Evolutionary conservation across 306 rosid genomes (phyloP).

Genomic region (Castanopsis chinensis): DNA sequence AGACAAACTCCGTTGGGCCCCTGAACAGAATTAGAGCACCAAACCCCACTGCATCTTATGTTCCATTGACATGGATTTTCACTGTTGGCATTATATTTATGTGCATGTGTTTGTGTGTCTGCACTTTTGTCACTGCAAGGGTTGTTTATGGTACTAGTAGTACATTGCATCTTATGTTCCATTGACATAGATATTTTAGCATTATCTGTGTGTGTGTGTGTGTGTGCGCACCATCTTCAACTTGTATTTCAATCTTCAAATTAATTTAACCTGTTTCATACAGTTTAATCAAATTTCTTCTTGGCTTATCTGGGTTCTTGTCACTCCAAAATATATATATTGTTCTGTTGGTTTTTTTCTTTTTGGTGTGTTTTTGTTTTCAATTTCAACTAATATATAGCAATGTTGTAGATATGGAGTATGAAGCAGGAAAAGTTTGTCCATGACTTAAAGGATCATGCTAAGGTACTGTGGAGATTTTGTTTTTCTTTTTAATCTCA

Average conservation of each 20-base stretch:
- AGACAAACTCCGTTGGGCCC: too few species aligned
- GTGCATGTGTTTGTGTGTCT: too few species aligned
- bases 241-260: not conserved
- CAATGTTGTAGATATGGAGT: slow-evolving; percentile 81
- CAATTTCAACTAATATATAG: slow-evolving; percentile 7
- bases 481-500: not conserved
- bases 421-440: slow-evolving; percentile 81
- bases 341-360: not conserved
- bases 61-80: too few species aligned
- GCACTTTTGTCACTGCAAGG: slow-evolving; percentile 56
- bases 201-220: not conserved
- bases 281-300: not conserved
- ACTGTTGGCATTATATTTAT: too few species aligned
- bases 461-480: slow-evolving; percentile 53
- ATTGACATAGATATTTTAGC: not conserved
- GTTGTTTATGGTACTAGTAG: slow-evolving; percentile 25
- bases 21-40: too few species aligned
- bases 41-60: too few species aligned
- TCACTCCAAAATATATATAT: slow-evolving; percentile 1
- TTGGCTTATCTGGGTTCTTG: not conserved
- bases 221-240: not conserved
- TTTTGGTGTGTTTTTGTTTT: not conserved
- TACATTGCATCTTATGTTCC: not conserved
- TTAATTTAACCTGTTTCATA: not conserved
- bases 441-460: slow-evolving; percentile 86